Conservation (phyloP, 805 yeast genomes). For the Lachancea kluyveri region DNA sequence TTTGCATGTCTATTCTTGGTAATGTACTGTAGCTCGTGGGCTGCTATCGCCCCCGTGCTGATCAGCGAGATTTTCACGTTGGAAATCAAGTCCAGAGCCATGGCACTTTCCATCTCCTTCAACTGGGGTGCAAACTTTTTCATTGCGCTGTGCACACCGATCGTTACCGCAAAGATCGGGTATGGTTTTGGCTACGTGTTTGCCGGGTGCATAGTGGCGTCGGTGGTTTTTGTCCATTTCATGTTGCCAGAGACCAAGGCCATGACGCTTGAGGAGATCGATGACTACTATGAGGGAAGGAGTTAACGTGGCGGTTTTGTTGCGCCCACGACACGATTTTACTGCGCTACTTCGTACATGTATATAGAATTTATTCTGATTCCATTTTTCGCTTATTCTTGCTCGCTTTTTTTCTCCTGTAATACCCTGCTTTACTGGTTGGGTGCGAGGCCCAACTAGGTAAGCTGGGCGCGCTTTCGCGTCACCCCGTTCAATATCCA, state of each 20-base stretch:
- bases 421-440: no score
- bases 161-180: slow-evolving; percentile 47
- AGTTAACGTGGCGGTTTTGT: no score
- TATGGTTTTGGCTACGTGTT: slow-evolving; percentile 56
- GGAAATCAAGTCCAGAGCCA: slow-evolving; percentile 50
- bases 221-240: slow-evolving; percentile 45
- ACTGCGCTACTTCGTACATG: no score
- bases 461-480: no score
- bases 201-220: slow-evolving; percentile 40
- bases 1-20: slow-evolving; percentile 46
- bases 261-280: slow-evolving; percentile 67
- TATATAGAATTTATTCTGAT: no score
- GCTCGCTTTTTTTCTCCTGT: no score
- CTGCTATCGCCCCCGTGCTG: slow-evolving; percentile 43
- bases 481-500: no score
- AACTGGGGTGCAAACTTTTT: slow-evolving; percentile 46
- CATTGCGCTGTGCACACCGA: slow-evolving; percentile 57
- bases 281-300: slow-evolving; percentile 38
- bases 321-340: no score
- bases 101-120: slow-evolving; percentile 48
- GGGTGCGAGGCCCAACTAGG: no score
- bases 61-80: slow-evolving; percentile 51
- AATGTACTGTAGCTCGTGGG: slow-evolving; percentile 51
- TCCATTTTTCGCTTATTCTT: no score
- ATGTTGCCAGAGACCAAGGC: slow-evolving; percentile 68